A percentile compares a stretch with the other conserved stretches of the same genome.
Conservation (phyloP, 116 monocot genomes). For the Phalaenopsis hybrid region DNA sequence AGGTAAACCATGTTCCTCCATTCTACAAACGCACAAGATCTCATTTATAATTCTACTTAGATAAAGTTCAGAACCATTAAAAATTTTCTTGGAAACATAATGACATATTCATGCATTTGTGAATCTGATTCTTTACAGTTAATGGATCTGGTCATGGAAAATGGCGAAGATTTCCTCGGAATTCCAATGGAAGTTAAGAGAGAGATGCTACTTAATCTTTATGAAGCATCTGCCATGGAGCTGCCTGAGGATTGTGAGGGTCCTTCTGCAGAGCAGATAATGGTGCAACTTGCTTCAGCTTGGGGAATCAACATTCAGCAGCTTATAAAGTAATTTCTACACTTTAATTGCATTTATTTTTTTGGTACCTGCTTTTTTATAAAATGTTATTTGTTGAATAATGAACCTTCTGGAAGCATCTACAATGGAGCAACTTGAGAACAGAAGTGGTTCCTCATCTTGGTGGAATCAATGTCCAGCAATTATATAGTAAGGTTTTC, state of each 20-base stretch:
- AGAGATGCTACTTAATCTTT: constrained; percentile 57
- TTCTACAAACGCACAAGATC: no score
- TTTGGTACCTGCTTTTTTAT: background rate
- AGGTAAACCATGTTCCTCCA: no score
- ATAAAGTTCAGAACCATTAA: no score
- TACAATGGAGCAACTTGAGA: no score
- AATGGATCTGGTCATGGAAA: constrained; percentile 55
- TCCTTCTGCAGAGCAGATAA: constrained; percentile 55
- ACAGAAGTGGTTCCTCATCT: no score
- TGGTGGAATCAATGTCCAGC: no score
- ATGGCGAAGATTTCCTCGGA: constrained; percentile 53
- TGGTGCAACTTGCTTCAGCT: constrained; percentile 65
- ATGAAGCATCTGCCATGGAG: constrained; percentile 60
- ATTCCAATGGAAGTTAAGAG: constrained; percentile 60
- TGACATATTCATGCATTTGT: background rate
- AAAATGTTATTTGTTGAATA: no score
- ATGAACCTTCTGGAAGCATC: no score
- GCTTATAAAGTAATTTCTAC: constrained; percentile 37
- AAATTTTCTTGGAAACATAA: background rate
- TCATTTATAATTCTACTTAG: no score
- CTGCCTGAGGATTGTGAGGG: constrained; percentile 89
- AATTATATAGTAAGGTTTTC: no score
- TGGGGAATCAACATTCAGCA: constrained; percentile 80
- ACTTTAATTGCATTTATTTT: background rate
- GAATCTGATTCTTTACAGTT: constrained; percentile 42